Evolutionary conservation across 2,329 filamentous ascomycete species (phyloP).

Genomic region (Thermomyces lanuginosus): DNA sequence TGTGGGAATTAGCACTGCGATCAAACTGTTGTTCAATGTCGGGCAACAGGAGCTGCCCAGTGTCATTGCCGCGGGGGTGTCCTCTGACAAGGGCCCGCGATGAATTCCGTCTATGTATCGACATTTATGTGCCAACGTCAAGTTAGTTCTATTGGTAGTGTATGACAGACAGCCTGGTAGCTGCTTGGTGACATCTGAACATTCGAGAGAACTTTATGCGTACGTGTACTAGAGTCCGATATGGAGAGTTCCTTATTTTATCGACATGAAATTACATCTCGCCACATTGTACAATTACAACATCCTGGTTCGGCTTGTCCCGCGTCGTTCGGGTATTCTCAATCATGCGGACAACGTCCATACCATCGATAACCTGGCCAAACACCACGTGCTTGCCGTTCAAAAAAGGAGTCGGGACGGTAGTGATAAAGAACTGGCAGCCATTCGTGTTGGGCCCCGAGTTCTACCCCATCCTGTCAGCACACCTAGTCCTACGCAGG

Average conservation of each 20-base stretch:
- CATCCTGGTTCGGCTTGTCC: slow-evolving; percentile 72
- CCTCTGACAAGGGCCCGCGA: slow-evolving; percentile 41
- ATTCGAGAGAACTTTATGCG: no score
- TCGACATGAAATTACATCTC: no score
- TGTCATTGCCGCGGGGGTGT: slow-evolving; percentile 90
- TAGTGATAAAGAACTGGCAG: slow-evolving; percentile 95
- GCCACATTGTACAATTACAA: slow-evolving; percentile 72
- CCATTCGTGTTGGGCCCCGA: slow-evolving; percentile 86
- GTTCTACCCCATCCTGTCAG: no score
- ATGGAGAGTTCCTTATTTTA: no score
- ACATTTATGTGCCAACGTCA: no score
- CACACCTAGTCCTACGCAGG: no score
- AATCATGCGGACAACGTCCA: slow-evolving; percentile 84
- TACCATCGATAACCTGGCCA: slow-evolving; percentile 72
- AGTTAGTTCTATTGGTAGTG: no score
- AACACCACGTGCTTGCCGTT: slow-evolving; percentile 94
- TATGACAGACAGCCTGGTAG: no score
- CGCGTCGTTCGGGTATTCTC: slow-evolving; percentile 75
- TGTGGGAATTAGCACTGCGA: slow-evolving; percentile 49
- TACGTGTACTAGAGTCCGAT: no score
- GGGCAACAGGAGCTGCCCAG: slow-evolving; percentile 78
- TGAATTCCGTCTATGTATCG: slow-evolving; percentile 12
- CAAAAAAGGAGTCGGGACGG: slow-evolving; percentile 68
- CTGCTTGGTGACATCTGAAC: no score
- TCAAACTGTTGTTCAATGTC: slow-evolving; percentile 66